Percentiles rank a stretch among this genome's conserved stretches.
Conservation (phyloP, 495 filamentous ascomycete species). For the Glonium stellatum region DNA sequence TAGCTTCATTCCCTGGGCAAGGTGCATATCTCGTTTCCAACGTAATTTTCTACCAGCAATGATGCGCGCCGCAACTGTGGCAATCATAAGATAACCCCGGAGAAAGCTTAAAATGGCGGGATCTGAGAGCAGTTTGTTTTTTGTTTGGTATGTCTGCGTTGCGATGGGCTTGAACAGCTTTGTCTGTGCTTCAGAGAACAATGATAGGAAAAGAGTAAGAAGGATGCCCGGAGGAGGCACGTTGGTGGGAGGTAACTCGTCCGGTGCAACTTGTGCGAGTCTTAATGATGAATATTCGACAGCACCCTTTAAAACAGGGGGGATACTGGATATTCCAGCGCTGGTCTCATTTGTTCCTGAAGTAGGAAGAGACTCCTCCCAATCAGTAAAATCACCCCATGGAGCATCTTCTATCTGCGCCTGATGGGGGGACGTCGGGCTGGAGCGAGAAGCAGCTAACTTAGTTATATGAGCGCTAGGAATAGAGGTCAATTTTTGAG, state of each 20-base stretch:
- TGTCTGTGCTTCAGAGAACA: slow-evolving; percentile 47
- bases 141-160: slow-evolving; percentile 27
- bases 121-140: slow-evolving; percentile 52
- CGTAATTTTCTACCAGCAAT: slow-evolving; percentile 79
- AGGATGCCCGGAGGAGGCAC: slow-evolving; percentile 82
- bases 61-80: slow-evolving; percentile 65
- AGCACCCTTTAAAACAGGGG: slow-evolving; percentile 1
- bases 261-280: slow-evolving; percentile 9
- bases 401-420: slow-evolving; percentile 17
- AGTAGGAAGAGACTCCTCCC: slow-evolving; percentile 22
- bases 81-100: slow-evolving; percentile 37
- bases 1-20: slow-evolving; percentile 86
- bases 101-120: slow-evolving; percentile 48
- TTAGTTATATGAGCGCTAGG: slow-evolving; percentile 6
- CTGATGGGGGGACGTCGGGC: not conserved
- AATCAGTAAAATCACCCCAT: slow-evolving; percentile 36
- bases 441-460: not conserved
- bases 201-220: slow-evolving; percentile 62
- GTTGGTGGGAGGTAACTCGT: slow-evolving; percentile 64
- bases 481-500: not conserved
- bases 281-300: slow-evolving; percentile 4
- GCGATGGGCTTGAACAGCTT: slow-evolving; percentile 33
- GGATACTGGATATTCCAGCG: not conserved
- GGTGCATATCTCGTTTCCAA: slow-evolving; percentile 80
- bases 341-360: slow-evolving; percentile 3